Evolutionary conservation across 2,329 filamentous ascomycete species (phyloP).

Genomic region (Amauroascus niger): DNA sequence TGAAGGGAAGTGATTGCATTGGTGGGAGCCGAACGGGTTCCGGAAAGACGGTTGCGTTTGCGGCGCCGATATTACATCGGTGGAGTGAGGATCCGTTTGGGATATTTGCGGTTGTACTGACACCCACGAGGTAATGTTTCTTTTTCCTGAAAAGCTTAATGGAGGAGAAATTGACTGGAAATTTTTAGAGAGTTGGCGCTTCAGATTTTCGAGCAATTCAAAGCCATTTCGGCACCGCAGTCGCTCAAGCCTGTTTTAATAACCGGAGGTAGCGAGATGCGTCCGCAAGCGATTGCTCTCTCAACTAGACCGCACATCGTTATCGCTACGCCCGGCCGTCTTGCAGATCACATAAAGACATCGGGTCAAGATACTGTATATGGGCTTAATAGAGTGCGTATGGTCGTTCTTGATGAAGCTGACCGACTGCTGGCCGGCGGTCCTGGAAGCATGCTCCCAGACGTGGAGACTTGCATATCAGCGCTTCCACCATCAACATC

Average conservation of each 20-base stretch:
- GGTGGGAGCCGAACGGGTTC: constrained; percentile 91
- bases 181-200: constrained; percentile 72
- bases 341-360: constrained; percentile 86
- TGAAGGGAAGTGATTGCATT: constrained; percentile 87
- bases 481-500: constrained; percentile 66
- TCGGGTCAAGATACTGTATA: constrained; percentile 86
- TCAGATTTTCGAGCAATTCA: constrained; percentile 94
- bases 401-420: constrained; percentile 91
- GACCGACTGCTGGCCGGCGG: constrained; percentile 71
- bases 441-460: constrained; percentile 82
- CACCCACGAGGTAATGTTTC: constrained; percentile 59
- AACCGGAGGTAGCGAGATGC: constrained; percentile 88
- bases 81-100: constrained; percentile 89
- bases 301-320: constrained; percentile 77
- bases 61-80: constrained; percentile 83
- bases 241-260: constrained; percentile 81
- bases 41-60: constrained; percentile 94
- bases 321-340: constrained; percentile 83
- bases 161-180: constrained; percentile 5
- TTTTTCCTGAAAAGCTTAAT: constrained; percentile 1
- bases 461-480: constrained; percentile 78
- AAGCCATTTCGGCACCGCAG: constrained; percentile 80
- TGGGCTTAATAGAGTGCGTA: constrained; percentile 66
- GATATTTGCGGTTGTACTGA: constrained; percentile 82
- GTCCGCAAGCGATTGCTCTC: constrained; percentile 74